Evolutionary conservation across 352 stramenopile genomes (phyloP).

Genomic region (Globisporangium canariense): DNA sequence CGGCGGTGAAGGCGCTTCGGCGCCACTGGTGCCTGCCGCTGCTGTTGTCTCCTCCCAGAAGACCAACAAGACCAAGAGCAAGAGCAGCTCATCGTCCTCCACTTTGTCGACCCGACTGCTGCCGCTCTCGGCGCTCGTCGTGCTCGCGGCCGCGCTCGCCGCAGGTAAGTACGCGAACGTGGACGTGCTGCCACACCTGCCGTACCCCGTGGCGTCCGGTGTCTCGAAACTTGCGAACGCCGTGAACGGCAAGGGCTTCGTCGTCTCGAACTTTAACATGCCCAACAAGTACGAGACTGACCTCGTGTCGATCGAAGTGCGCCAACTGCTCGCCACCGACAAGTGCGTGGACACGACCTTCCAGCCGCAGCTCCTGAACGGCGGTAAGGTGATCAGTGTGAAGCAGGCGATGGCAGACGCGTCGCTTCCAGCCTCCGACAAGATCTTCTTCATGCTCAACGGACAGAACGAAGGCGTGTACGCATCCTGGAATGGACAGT

Average conservation of each 20-base stretch:
- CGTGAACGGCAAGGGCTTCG: conserved; percentile 7
- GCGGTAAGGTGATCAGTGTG: conserved; percentile 37
- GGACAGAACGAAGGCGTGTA: conserved; percentile 77
- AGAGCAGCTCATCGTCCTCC: neutral
- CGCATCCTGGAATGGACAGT: conserved; percentile 75
- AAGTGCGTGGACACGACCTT: conserved; percentile 37
- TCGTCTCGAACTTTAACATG: conserved; percentile 22
- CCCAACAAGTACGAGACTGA: conserved; percentile 65
- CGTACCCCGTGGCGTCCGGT: conserved; percentile 12
- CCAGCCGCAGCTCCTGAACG: conserved; percentile 30
- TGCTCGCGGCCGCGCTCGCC: conserved; percentile 14
- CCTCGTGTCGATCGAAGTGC: conserved; percentile 38
- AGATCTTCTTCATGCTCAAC: conserved; percentile 85
- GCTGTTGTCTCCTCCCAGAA: neutral
- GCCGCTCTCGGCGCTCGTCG: conserved; percentile 20
- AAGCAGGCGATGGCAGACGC: conserved; percentile 44
- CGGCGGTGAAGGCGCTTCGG: neutral
- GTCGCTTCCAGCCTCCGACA: conserved; percentile 29
- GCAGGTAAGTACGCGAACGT: conserved; percentile 15
- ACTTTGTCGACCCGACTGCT: conserved; percentile 11
- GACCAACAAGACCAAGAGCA: conserved; percentile 7
- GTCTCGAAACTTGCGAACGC: conserved; percentile 9
- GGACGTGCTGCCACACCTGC: conserved; percentile 16
- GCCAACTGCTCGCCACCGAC: conserved; percentile 30
- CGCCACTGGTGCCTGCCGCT: neutral